Evolutionary conservation across 208 protist species (phyloP).

Genomic region (Acanthamoeba castellanii): DNA sequence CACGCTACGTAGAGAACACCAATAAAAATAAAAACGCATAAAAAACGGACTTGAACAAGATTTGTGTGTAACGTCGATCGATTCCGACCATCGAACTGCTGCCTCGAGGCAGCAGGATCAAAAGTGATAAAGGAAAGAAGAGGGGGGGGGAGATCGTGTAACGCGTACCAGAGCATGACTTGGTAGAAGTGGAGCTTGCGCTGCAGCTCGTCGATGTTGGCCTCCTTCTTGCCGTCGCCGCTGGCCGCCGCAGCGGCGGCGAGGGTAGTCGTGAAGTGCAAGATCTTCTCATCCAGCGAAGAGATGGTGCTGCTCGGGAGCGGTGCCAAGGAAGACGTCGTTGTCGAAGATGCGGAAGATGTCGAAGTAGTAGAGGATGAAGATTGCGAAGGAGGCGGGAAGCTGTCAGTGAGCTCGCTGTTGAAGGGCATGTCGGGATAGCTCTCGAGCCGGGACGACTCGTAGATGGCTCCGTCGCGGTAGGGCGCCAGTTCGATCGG

Average conservation of each 20-base stretch:
- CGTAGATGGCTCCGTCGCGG: background rate
- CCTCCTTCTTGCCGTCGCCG: conserved; percentile 1
- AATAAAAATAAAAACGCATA: no score
- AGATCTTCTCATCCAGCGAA: background rate
- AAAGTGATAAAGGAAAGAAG: background rate
- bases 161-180: conserved; percentile 11
- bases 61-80: no score
- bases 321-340: background rate
- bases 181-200: conserved; percentile 36
- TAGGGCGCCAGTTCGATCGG: background rate
- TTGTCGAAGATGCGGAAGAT: background rate
- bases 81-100: no score
- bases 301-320: background rate
- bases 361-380: background rate
- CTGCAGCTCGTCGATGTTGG: conserved; percentile 21
- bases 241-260: background rate
- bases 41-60: no score
- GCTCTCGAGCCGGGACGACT: background rate
- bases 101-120: background rate
- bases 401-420: no score
- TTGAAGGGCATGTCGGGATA: background rate
- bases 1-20: no score
- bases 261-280: background rate
- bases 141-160: background rate
- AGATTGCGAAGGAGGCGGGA: no score